Conservation (phyloP, 1,284 basidiomycete genomes). For the Irpex rosettiformis region DNA sequence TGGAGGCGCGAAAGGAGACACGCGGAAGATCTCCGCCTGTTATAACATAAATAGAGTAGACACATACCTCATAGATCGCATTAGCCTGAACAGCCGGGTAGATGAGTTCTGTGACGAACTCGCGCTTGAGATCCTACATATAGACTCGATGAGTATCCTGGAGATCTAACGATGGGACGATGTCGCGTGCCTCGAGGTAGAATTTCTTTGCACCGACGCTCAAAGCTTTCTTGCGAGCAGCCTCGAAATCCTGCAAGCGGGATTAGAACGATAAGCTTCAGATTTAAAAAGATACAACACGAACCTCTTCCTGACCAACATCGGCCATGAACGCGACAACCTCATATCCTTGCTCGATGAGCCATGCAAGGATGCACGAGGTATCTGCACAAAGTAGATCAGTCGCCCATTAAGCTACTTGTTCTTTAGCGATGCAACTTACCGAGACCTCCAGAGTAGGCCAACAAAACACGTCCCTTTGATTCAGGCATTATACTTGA, state of each 20-base stretch:
- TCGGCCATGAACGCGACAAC: slow-evolving; percentile 99
- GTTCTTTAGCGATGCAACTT: slow-evolving; percentile 31
- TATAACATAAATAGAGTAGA: background rate
- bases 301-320: slow-evolving; percentile 95
- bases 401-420: background rate
- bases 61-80: slow-evolving; percentile 90
- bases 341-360: slow-evolving; percentile 97
- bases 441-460: slow-evolving; percentile 99
- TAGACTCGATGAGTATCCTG: background rate
- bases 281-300: slow-evolving; percentile 13
- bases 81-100: slow-evolving; percentile 98
- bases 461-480: slow-evolving; percentile 87
- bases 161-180: background rate
- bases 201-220: slow-evolving; percentile 95
- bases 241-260: slow-evolving; percentile 79
- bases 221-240: slow-evolving; percentile 89
- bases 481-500: slow-evolving; percentile 28
- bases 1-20: no score
- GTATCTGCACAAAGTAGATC: slow-evolving; percentile 58
- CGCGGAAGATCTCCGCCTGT: no score
- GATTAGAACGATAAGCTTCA: background rate
- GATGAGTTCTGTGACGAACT: slow-evolving; percentile 96
- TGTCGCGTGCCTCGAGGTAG: slow-evolving; percentile 72
- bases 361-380: slow-evolving; percentile 94
- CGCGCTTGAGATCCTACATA: slow-evolving; percentile 84